Evolutionary conservation across 371 early-diverging fungal species (phyloP).

Genomic region (Mucor mucedo): DNA sequence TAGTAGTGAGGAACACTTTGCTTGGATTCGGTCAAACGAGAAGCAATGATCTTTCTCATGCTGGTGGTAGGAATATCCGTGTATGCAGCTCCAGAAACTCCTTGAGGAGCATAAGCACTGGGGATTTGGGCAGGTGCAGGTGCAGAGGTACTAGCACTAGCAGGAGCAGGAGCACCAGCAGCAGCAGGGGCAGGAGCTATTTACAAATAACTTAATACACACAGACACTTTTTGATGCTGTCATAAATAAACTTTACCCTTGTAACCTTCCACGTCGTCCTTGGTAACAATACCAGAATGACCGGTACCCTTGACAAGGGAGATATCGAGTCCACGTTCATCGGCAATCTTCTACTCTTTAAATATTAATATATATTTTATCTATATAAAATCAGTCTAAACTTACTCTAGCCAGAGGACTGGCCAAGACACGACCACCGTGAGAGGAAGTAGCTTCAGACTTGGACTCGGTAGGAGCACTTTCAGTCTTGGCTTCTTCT

Average conservation of each 20-base stretch:
- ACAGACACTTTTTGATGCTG: no score
- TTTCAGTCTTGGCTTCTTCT: slow-evolving; percentile 23
- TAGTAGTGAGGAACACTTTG: slow-evolving; percentile 95
- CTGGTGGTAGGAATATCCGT: slow-evolving; percentile 86
- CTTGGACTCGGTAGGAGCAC: slow-evolving; percentile 6
- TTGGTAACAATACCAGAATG: slow-evolving; percentile 92
- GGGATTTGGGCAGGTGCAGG: slow-evolving; percentile 46
- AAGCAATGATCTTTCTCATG: slow-evolving; percentile 93
- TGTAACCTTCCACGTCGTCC: slow-evolving; percentile 85
- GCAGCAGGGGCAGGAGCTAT: slow-evolving; percentile 18
- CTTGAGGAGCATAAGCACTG: slow-evolving; percentile 56
- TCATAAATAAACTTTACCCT: slow-evolving; percentile 28
- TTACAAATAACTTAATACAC: no score
- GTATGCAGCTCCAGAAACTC: slow-evolving; percentile 66
- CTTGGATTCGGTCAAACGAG: slow-evolving; percentile 87
- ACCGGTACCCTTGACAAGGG: slow-evolving; percentile 85
- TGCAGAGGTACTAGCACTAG: slow-evolving; percentile 40
- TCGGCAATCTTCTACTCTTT: slow-evolving; percentile 76
- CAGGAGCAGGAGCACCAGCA: slow-evolving; percentile 34
- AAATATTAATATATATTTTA: background rate
- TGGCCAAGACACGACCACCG: slow-evolving; percentile 57
- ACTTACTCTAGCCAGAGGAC: slow-evolving; percentile 81
- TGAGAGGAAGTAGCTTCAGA: slow-evolving; percentile 28
- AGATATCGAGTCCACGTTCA: slow-evolving; percentile 80
- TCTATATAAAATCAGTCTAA: background rate